phyloP scores from a whole-genome alignment of 2,329 filamentous ascomycete genomes.

The Xylariaceae sp. region DNA sequence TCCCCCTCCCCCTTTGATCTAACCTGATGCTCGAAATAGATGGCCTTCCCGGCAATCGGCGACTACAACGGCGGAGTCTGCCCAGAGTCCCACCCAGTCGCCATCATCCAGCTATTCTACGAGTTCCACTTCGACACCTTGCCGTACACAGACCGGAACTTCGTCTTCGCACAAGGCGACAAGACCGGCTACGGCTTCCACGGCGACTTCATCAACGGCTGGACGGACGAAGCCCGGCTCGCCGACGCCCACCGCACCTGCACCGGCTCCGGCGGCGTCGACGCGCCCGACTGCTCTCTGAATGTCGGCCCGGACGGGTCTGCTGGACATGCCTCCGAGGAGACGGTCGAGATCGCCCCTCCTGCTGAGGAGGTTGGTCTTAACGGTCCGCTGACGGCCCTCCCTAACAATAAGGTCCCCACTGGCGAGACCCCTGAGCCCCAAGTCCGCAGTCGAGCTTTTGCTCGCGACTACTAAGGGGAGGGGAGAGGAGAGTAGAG shows the following conservation, averaged over 20 bases:
- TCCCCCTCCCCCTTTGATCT: background rate
- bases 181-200: conserved; percentile 48
- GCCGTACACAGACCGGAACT: conserved; percentile 30
- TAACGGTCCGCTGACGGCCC: background rate
- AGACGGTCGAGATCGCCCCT: conserved; percentile 2
- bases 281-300: conserved; percentile 12
- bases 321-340: conserved; percentile 7
- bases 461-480: background rate
- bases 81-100: conserved; percentile 39
- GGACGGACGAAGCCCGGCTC: conserved; percentile 33
- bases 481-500: no score
- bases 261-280: conserved; percentile 4
- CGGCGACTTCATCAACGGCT: conserved; percentile 47
- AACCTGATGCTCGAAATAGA: conserved; percentile 1
- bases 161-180: conserved; percentile 43
- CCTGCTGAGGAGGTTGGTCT: conserved; percentile 5
- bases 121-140: conserved; percentile 34
- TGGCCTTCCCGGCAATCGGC: conserved; percentile 6
- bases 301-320: conserved; percentile 12
- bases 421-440: conserved; percentile 5
- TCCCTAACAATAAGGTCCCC: conserved; percentile 9
- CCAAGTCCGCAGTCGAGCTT: conserved; percentile 1
- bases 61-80: conserved; percentile 36
- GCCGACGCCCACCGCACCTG: conserved; percentile 28
- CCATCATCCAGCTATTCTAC: conserved; percentile 39